Percentiles rank a stretch among this genome's conserved stretches.
phyloP scores from a whole-genome alignment of 768 basidiomycete genomes.

The Auricularia heimuer region DNA sequence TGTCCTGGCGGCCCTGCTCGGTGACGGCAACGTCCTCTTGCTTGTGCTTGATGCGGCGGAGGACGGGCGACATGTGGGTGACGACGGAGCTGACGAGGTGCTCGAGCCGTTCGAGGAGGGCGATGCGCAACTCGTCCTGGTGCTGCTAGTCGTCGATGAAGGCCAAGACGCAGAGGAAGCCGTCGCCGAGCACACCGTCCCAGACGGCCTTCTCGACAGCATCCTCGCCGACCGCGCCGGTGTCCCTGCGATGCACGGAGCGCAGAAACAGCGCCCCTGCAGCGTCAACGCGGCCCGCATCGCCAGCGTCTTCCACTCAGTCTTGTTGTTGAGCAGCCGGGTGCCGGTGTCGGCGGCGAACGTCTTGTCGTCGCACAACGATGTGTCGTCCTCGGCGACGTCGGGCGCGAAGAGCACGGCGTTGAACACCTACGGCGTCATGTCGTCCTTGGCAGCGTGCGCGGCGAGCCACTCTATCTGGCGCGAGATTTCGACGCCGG shows the following conservation, averaged over 20 bases:
- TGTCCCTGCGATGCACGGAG: slow-evolving; percentile 44
- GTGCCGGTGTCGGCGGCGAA: slow-evolving; percentile 9
- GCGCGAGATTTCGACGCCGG: slow-evolving; percentile 47
- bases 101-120: slow-evolving; percentile 58
- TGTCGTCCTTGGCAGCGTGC: slow-evolving; percentile 50
- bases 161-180: slow-evolving; percentile 61
- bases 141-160: not conserved
- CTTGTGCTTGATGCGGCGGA: slow-evolving; percentile 58
- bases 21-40: slow-evolving; percentile 79
- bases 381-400: slow-evolving; percentile 29
- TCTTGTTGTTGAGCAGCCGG: slow-evolving; percentile 12
- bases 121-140: slow-evolving; percentile 41
- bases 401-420: slow-evolving; percentile 59
- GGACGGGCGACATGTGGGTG: slow-evolving; percentile 20
- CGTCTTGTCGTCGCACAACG: slow-evolving; percentile 17
- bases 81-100: slow-evolving; percentile 37
- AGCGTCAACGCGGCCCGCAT: slow-evolving; percentile 67
- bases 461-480: slow-evolving; percentile 63
- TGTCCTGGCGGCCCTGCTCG: slow-evolving; percentile 64
- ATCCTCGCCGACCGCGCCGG: slow-evolving; percentile 30
- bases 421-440: slow-evolving; percentile 60
- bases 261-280: slow-evolving; percentile 65
- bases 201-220: slow-evolving; percentile 74
- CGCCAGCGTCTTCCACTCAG: slow-evolving; percentile 59
- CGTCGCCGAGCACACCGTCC: slow-evolving; percentile 75